Percentiles rank a stretch among this genome's conserved stretches.
phyloP scores from a whole-genome alignment of 176 grass and related monocot genomes.

The Phyllostachys edulis region DNA sequence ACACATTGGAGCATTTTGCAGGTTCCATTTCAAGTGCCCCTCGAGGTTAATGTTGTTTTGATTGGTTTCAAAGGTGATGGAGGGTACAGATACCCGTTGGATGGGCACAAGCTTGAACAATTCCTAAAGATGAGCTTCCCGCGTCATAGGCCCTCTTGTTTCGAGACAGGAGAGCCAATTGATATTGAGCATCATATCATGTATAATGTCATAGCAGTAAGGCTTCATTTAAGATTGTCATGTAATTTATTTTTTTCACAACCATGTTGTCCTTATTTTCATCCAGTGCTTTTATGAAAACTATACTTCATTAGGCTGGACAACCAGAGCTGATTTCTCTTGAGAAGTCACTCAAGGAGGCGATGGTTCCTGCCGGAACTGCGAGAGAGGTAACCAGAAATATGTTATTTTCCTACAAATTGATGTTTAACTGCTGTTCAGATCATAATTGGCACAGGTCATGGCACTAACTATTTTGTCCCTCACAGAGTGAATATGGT shows the following conservation, averaged over 20 bases:
- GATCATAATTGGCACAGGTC: not conserved
- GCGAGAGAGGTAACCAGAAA: constrained; percentile 72
- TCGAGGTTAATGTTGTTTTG: constrained; percentile 94
- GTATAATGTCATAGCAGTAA: constrained; percentile 93
- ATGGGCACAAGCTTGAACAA: constrained; percentile 81
- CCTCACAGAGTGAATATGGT: constrained; percentile 85
- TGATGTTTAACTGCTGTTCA: not conserved
- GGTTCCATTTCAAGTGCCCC: constrained; percentile 99
- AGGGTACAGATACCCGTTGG: constrained; percentile 80
- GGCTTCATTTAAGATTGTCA: constrained; percentile 18
- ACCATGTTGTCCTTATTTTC: constrained; percentile 12
- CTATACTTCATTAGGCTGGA: constrained; percentile 63
- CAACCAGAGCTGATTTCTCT: constrained; percentile 94
- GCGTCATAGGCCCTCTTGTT: constrained; percentile 84
- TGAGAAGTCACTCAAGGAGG: constrained; percentile 87
- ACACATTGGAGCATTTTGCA: constrained; percentile 44
- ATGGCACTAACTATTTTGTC: constrained; percentile 36
- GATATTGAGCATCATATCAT: constrained; percentile 97
- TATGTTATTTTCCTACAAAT: constrained; percentile 16
- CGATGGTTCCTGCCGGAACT: constrained; percentile 77
- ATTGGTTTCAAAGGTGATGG: constrained; percentile 94
- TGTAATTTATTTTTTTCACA: constrained; percentile 10
- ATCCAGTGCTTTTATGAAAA: constrained; percentile 23
- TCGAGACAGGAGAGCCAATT: constrained; percentile 94
- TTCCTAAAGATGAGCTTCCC: constrained; percentile 88